phyloP scores from a whole-genome alignment of 768 basidiomycete genomes.

The Cystoderma amianthinum region DNA sequence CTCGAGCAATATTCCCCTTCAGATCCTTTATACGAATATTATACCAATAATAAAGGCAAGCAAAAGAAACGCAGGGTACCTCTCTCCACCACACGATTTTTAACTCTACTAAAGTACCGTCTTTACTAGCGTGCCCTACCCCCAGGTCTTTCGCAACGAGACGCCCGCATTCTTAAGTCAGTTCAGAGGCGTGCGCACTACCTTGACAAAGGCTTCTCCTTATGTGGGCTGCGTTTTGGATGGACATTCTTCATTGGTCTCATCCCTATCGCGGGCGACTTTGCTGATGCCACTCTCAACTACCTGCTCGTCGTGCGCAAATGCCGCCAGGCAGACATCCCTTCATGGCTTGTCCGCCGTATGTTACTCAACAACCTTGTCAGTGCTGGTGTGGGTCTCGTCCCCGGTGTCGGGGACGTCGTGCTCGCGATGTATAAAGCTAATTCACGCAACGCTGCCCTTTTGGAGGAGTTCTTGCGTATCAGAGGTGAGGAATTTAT shows the following conservation, averaged over 20 bases:
- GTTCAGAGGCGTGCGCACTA: slow-evolving; percentile 76
- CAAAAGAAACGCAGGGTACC: slow-evolving; percentile 52
- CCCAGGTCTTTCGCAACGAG: slow-evolving; percentile 69
- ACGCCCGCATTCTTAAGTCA: slow-evolving; percentile 65
- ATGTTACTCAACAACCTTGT: slow-evolving; percentile 79
- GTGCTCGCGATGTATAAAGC: slow-evolving; percentile 75
- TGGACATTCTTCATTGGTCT: slow-evolving; percentile 82
- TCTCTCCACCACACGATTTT: slow-evolving; percentile 2
- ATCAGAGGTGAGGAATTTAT: slow-evolving; percentile 72
- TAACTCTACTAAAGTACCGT: not conserved
- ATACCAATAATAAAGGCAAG: slow-evolving; percentile 48
- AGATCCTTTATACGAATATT: slow-evolving; percentile 71
- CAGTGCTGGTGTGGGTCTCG: slow-evolving; percentile 53
- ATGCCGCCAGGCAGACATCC: slow-evolving; percentile 65
- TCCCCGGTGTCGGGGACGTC: slow-evolving; percentile 76
- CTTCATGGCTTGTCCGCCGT: slow-evolving; percentile 53
- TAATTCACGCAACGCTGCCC: slow-evolving; percentile 81
- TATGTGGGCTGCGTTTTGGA: slow-evolving; percentile 81
- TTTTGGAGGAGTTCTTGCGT: slow-evolving; percentile 81
- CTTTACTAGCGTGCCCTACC: slow-evolving; percentile 55
- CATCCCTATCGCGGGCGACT: slow-evolving; percentile 65
- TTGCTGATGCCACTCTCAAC: slow-evolving; percentile 55
- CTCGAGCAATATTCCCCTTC: slow-evolving; percentile 59
- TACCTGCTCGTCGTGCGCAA: slow-evolving; percentile 75
- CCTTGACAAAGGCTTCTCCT: slow-evolving; percentile 79